These are phyloP conservation scores for Zalerion maritima DNA, from an alignment of 495 filamentous ascomycete species.

Conservation along the genomic window DNA sequence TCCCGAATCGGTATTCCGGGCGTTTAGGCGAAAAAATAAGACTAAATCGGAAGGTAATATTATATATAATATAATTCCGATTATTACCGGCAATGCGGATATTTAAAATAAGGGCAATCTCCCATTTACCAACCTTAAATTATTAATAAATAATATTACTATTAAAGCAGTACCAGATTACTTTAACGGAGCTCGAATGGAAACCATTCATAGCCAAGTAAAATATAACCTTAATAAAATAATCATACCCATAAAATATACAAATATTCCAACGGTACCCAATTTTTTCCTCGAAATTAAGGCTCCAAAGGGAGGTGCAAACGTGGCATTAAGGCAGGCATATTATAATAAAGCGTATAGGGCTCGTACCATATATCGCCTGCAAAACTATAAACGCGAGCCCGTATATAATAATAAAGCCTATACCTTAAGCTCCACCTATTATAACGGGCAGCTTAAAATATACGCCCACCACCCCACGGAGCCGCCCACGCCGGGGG, in stretches of 20 bases:
- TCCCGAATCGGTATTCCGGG: too few species aligned
- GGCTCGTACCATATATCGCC: constrained; percentile 27
- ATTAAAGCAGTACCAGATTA: constrained; percentile 16
- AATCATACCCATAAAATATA: constrained; percentile 24
- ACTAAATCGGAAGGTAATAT: background rate
- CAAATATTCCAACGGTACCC: constrained; percentile 20
- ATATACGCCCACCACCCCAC: too few species aligned
- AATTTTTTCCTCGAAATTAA: constrained; percentile 30
- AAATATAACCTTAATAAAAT: constrained; percentile 8
- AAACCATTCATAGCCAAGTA: constrained; percentile 6
- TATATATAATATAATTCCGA: background rate
- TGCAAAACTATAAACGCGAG: constrained; percentile 27
- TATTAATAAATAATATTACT: background rate
- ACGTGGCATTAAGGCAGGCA: constrained; percentile 26
- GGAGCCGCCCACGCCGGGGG: constrained; percentile 11
- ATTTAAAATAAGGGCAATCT: background rate
- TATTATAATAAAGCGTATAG: constrained; percentile 29
- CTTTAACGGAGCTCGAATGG: constrained; percentile 22
- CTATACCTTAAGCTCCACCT: constrained; percentile 26
- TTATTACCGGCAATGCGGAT: constrained; percentile 1
- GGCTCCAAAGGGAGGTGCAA: constrained; percentile 15
- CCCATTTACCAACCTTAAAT: constrained; percentile 1
- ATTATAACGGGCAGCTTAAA: constrained; percentile 17
- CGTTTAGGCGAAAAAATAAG: too few species aligned
- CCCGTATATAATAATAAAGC: constrained; percentile 28